These are phyloP conservation scores for Colletotrichum orchidophilum DNA, from an alignment of 2,329 filamentous ascomycete species.

Conservation along the genomic window DNA sequence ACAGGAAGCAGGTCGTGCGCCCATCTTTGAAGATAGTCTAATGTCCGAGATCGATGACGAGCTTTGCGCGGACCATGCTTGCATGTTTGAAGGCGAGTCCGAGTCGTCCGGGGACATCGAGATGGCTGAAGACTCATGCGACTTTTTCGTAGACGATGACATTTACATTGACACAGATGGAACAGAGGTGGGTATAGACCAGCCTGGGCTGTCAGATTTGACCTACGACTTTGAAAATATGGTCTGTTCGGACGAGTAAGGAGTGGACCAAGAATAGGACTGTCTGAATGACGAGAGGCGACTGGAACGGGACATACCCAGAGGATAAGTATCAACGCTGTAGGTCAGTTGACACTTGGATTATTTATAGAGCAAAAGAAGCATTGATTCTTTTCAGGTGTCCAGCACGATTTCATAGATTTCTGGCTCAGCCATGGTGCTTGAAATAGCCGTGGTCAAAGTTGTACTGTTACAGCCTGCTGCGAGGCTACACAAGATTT, in stretches of 20 bases:
- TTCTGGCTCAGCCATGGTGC: too few species aligned
- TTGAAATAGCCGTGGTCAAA: too few species aligned
- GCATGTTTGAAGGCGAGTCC: background rate
- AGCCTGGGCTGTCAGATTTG: background rate
- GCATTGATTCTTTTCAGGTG: too few species aligned
- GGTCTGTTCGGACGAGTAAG: background rate
- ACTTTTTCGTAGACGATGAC: background rate
- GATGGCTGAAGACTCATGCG: background rate
- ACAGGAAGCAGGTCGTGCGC: background rate
- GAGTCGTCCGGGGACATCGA: background rate
- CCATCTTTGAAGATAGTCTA: background rate
- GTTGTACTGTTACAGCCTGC: too few species aligned
- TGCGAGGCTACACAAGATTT: too few species aligned
- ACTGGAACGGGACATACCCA: accelerated
- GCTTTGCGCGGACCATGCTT: background rate
- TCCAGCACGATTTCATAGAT: too few species aligned
- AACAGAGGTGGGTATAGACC: background rate
- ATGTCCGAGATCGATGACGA: background rate
- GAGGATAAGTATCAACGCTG: background rate
- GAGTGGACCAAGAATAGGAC: background rate
- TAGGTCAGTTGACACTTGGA: background rate
- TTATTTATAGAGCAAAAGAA: background rate
- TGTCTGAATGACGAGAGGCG: background rate
- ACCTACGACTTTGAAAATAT: background rate
- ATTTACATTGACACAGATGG: background rate